Percentiles rank a stretch among this genome's conserved stretches.
phyloP scores from a whole-genome alignment of 129 eudicot species.

The Smallanthus sonchifolius region DNA sequence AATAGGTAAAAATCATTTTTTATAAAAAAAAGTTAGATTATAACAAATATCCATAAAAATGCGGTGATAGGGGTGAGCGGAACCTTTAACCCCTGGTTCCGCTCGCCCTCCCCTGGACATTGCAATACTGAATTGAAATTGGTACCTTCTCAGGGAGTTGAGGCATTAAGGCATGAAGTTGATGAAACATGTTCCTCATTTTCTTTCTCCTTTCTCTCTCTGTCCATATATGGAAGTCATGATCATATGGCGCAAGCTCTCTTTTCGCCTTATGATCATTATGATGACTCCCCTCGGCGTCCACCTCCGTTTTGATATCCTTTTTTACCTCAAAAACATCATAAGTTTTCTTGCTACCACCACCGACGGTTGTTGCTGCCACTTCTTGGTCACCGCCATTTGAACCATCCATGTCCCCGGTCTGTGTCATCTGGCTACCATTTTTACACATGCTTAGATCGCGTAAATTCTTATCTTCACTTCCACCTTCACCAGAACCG shows the following conservation, averaged over 20 bases:
- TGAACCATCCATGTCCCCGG: background rate
- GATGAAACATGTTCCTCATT: constrained; percentile 81
- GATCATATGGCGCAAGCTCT: constrained; percentile 38
- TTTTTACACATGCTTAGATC: background rate
- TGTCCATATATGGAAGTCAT: constrained; percentile 71
- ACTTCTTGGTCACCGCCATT: constrained; percentile 11
- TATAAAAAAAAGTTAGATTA: too few relatives aligned
- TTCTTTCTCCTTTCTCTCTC: constrained; percentile 96
- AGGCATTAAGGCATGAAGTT: constrained; percentile 79
- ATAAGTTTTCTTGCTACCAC: background rate
- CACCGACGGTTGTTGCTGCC: background rate
- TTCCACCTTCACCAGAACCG: background rate
- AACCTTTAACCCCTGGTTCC: too few relatives aligned
- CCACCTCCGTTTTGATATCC: background rate
- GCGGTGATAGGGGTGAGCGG: too few relatives aligned
- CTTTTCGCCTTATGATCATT: constrained; percentile 14
- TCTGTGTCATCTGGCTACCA: constrained; percentile 4
- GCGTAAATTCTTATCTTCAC: background rate
- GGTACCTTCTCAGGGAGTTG: constrained; percentile 77
- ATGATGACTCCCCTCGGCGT: background rate
- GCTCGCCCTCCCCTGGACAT: background rate
- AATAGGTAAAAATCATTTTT: too few relatives aligned
- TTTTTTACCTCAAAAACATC: constrained; percentile 5
- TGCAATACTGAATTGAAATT: background rate
- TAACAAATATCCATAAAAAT: too few relatives aligned